These are phyloP conservation scores for Lentinula aciculospora DNA, from an alignment of 768 basidiomycete species.

Conservation along the genomic window DNA sequence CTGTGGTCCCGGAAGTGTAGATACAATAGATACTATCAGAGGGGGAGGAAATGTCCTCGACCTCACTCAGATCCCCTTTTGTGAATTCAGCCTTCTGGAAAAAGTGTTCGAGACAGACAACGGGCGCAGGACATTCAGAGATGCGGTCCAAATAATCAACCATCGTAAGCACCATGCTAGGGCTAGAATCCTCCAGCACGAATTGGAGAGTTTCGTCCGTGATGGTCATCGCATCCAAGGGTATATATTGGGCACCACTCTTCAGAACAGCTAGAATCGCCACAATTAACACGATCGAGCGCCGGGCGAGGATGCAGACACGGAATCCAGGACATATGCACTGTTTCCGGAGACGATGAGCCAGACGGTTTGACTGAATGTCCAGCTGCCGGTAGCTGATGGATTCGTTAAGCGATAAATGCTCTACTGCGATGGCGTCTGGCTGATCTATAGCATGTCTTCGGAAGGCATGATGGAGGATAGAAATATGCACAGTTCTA, in stretches of 20 bases:
- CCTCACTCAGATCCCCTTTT: slow-evolving; percentile 13
- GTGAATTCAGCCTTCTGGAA: slow-evolving; percentile 13
- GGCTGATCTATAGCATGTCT: slow-evolving; percentile 3
- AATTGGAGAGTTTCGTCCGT: slow-evolving; percentile 37
- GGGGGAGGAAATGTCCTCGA: slow-evolving; percentile 16
- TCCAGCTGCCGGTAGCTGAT: slow-evolving; percentile 5
- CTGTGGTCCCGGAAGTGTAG: slow-evolving; percentile 32
- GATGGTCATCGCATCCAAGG: slow-evolving; percentile 41
- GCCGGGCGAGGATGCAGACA: slow-evolving; percentile 39
- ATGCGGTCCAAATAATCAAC: slow-evolving; percentile 22
- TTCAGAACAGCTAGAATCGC: slow-evolving; percentile 41
- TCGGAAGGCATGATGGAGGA: slow-evolving; percentile 6
- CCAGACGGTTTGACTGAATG: slow-evolving; percentile 16
- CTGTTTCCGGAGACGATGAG: slow-evolving; percentile 27
- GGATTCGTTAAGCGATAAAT: neutral
- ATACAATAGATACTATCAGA: slow-evolving; percentile 36
- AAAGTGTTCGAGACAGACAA: slow-evolving; percentile 16
- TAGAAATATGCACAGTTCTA: neutral
- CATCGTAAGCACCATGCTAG: slow-evolving; percentile 31
- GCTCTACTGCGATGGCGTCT: slow-evolving; percentile 7
- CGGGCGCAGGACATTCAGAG: slow-evolving; percentile 11
- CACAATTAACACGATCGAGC: slow-evolving; percentile 36
- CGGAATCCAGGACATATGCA: slow-evolving; percentile 35
- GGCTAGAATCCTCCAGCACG: slow-evolving; percentile 32
- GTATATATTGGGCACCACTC: slow-evolving; percentile 41